These are phyloP conservation scores for Lentinula edodes DNA, from an alignment of 768 basidiomycete genomes.

Conservation along the genomic window DNA sequence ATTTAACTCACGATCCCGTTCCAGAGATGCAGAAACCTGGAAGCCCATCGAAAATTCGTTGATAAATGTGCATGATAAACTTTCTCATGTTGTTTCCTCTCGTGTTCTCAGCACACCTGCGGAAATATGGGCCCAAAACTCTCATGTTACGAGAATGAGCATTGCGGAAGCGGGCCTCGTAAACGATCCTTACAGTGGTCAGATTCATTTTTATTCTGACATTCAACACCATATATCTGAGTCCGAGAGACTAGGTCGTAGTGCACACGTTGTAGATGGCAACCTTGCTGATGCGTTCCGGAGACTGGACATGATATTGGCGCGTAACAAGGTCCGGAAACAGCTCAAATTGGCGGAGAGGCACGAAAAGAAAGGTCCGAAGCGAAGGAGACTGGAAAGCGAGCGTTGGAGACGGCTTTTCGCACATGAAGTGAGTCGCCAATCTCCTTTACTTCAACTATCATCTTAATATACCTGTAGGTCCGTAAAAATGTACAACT, in stretches of 20 bases:
- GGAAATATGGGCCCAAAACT: conserved; percentile 34
- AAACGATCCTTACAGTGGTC: conserved; percentile 51
- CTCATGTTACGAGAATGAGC: conserved; percentile 15
- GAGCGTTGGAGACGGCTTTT: conserved; percentile 78
- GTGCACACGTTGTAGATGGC: conserved; percentile 37
- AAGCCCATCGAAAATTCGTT: too few relatives aligned
- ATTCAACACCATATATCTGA: not conserved
- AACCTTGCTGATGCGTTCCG: conserved; percentile 43
- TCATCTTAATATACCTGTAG: conserved; percentile 31
- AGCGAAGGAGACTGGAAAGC: conserved; percentile 68
- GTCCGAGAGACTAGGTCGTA: conserved; percentile 46
- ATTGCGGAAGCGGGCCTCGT: not conserved
- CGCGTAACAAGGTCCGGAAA: conserved; percentile 47
- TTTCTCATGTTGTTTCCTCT: not conserved
- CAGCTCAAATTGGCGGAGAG: conserved; percentile 48
- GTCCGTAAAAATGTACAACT: conserved; percentile 80
- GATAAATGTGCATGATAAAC: not conserved
- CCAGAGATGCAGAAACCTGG: too few relatives aligned
- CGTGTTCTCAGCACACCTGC: conserved; percentile 19
- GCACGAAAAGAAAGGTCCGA: conserved; percentile 81
- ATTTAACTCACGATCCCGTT: too few relatives aligned
- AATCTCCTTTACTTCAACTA: conserved; percentile 9
- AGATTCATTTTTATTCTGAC: not conserved
- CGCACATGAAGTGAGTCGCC: conserved; percentile 61
- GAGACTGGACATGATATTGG: conserved; percentile 45